phyloP scores from a whole-genome alignment of 2,329 filamentous ascomycete genomes.

The Alternaria conjuncta region DNA sequence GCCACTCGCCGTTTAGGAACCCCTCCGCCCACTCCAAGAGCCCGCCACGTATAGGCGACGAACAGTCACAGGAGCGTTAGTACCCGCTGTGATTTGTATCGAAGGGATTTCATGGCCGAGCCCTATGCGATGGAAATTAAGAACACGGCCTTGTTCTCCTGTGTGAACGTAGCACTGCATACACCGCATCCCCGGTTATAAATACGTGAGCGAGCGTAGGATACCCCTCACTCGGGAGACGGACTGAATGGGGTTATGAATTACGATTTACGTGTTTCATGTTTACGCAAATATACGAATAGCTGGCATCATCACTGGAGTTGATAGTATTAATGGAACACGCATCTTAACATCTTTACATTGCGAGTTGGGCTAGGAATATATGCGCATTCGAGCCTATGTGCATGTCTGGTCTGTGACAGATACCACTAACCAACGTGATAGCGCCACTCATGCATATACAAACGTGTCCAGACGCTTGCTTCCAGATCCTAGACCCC shows the following conservation, averaged over 20 bases:
- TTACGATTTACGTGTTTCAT: constrained; percentile 7
- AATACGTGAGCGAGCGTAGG: not conserved
- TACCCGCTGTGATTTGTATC: not conserved
- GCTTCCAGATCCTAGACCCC: not conserved
- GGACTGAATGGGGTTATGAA: not conserved
- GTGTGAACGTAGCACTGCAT: not conserved
- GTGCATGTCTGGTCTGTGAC: not conserved
- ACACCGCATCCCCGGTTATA: not conserved
- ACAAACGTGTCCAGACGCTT: not conserved
- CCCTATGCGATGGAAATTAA: not conserved
- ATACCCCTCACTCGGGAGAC: not conserved
- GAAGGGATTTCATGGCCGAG: not conserved
- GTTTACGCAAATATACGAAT: not conserved
- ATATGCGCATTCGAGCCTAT: not conserved
- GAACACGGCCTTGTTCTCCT: not conserved
- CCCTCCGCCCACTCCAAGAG: constrained; percentile 41
- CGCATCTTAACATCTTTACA: not conserved
- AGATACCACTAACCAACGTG: not conserved
- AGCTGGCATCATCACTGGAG: constrained; percentile 1
- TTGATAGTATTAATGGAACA: not conserved
- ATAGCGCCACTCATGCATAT: not conserved
- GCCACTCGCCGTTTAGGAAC: constrained; percentile 43
- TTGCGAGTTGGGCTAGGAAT: not conserved
- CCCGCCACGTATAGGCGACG: constrained; percentile 48
- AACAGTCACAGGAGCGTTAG: constrained; percentile 27